Percentiles rank a stretch among this genome's conserved stretches.
phyloP scores from a whole-genome alignment of 2,329 filamentous ascomycete species.

The Byssoonygena ceratinophila region DNA sequence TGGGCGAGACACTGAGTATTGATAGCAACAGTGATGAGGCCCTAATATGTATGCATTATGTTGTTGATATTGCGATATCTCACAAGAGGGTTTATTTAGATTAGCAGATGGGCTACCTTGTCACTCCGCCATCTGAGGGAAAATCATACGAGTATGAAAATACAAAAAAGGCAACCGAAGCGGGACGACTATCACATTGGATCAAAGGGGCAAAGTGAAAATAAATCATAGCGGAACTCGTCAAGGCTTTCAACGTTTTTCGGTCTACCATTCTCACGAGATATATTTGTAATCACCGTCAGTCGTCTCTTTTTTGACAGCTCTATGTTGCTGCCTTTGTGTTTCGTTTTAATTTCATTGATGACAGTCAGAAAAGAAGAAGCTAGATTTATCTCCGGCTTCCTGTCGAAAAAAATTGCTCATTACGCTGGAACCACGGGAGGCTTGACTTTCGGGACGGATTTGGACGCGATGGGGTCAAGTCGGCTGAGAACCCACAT shows the following conservation, averaged over 20 bases:
- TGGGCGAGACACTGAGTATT: background rate
- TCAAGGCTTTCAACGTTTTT: too few species aligned
- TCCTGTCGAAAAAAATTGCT: background rate
- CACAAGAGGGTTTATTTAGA: background rate
- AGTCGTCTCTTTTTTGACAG: background rate
- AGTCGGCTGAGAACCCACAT: conserved; percentile 69
- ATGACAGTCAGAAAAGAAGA: background rate
- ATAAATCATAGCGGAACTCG: background rate
- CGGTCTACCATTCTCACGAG: background rate
- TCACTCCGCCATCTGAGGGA: background rate
- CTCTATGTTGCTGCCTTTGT: background rate
- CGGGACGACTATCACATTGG: background rate
- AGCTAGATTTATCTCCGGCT: background rate
- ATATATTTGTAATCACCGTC: conserved; percentile 2
- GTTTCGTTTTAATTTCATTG: background rate
- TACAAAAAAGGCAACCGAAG: background rate
- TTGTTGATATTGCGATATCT: background rate
- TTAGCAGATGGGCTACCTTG: too few species aligned
- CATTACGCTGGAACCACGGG: conserved; percentile 8
- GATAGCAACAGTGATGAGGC: background rate
- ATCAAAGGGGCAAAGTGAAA: background rate
- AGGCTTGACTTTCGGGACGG: conserved; percentile 12
- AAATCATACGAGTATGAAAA: background rate
- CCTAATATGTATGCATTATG: background rate
- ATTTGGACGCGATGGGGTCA: conserved; percentile 31